phyloP scores from a whole-genome alignment of 305 asterid genomes.

The Solanum hybrid region DNA sequence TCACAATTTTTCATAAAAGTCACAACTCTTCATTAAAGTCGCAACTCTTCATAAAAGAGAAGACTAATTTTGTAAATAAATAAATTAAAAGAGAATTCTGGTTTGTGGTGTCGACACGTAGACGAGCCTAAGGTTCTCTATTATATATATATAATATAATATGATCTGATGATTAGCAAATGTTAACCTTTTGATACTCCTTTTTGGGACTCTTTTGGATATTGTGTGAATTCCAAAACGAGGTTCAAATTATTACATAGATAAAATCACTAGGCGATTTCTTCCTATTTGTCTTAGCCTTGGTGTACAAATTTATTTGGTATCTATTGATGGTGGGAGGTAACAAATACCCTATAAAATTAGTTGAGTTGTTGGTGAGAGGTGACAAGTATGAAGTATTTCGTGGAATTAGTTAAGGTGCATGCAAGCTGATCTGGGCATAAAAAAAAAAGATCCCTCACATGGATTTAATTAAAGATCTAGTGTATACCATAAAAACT shows the following conservation, averaged over 20 bases:
- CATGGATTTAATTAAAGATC: too few species aligned
- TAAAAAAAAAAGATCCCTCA: too few species aligned
- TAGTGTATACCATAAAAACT: too few species aligned
- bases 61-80: too few species aligned
- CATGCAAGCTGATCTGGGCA: not conserved
- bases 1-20: too few species aligned
- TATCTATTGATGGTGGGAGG: not conserved
- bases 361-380: not conserved
- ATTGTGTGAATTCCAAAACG: not conserved
- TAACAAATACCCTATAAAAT: not conserved
- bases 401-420: too few species aligned
- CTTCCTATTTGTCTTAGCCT: rapidly evolving
- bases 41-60: too few species aligned
- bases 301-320: not conserved
- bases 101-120: too few species aligned
- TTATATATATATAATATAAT: too few species aligned
- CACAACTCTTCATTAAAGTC: too few species aligned
- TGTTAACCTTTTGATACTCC: not conserved
- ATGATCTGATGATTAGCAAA: not conserved
- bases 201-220: not conserved
- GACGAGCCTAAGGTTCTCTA: rapidly evolving
- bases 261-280: not conserved
- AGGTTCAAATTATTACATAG: not conserved
- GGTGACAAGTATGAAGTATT: not conserved
- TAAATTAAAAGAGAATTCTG: too few species aligned